phyloP scores from a whole-genome alignment of 345 rosid species.

The Hypericum perforatum region DNA sequence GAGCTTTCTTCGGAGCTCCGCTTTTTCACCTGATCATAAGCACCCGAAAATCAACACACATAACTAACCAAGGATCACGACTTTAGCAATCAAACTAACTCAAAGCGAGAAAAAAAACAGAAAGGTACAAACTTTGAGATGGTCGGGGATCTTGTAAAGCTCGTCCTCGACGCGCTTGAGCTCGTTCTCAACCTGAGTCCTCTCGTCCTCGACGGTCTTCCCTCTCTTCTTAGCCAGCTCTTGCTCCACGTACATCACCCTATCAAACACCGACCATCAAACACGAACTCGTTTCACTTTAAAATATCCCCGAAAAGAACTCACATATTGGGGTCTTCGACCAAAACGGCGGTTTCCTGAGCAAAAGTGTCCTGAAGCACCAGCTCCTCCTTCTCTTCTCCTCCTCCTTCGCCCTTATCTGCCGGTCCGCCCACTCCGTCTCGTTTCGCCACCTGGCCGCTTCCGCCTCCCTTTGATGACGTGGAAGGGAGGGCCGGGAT shows the following conservation, averaged over 20 bases:
- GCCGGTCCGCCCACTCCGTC: not conserved
- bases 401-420: slow-evolving; percentile 32
- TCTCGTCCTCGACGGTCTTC: slow-evolving; percentile 29
- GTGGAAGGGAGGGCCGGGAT: slow-evolving; percentile 47
- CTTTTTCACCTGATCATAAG: slow-evolving; percentile 54
- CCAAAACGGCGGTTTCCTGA: slow-evolving; percentile 91
- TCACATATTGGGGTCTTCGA: slow-evolving; percentile 94
- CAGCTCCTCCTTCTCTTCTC: slow-evolving; percentile 91
- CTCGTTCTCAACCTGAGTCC: slow-evolving; percentile 57
- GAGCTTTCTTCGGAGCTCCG: slow-evolving; percentile 94
- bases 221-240: slow-evolving; percentile 89
- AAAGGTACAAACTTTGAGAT: slow-evolving; percentile 58
- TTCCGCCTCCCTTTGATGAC: slow-evolving; percentile 19
- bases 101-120: not conserved
- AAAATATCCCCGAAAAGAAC: not conserved
- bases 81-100: not conserved
- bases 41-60: not conserved
- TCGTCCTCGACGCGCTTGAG: slow-evolving; percentile 77
- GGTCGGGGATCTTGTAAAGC: slow-evolving; percentile 82
- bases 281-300: not conserved
- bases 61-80: not conserved
- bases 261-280: slow-evolving; percentile 13
- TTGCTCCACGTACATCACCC: slow-evolving; percentile 82
- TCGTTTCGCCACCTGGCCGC: slow-evolving; percentile 6
- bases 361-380: slow-evolving; percentile 97